A percentile compares a stretch with the other conserved stretches of the same genome.
These are phyloP conservation scores for Nakazawaea wyomingensis DNA, from an alignment of 805 yeast genomes.

Conservation along the genomic window DNA sequence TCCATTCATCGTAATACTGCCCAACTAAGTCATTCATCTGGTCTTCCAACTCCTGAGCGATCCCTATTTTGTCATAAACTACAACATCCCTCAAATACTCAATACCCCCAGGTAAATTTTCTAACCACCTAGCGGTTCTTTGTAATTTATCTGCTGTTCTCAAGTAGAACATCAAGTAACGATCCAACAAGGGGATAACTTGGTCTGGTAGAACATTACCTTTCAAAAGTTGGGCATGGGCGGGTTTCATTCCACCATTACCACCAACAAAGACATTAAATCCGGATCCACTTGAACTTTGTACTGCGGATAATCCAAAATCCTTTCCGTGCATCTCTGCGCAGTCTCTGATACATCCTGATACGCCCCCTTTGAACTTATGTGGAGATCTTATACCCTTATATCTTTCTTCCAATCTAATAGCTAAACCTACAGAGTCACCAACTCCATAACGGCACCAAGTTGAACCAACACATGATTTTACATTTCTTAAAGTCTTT, in stretches of 20 bases:
- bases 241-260: conserved; percentile 36
- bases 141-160: conserved; percentile 33
- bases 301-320: conserved; percentile 32
- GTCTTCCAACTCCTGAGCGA: conserved; percentile 26
- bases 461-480: conserved; percentile 34
- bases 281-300: conserved; percentile 21
- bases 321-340: conserved; percentile 34
- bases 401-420: conserved; percentile 31
- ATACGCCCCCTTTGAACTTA: conserved; percentile 33
- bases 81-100: conserved; percentile 29
- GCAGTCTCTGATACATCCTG: conserved; percentile 34
- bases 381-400: conserved; percentile 33
- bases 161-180: conserved; percentile 33
- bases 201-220: conserved; percentile 31
- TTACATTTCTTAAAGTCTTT: conserved; percentile 30
- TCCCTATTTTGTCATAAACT: conserved; percentile 30
- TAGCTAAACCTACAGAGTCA: conserved; percentile 33
- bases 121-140: conserved; percentile 35
- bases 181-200: conserved; percentile 29
- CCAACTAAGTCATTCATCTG: conserved; percentile 30
- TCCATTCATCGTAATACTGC: conserved; percentile 33
- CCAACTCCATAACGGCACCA: conserved; percentile 36
- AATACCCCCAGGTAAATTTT: conserved; percentile 30
- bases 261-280: conserved; percentile 33
- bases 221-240: conserved; percentile 29